Conservation (phyloP, 2,329 filamentous ascomycete species). For the Sarocladium strictum region DNA sequence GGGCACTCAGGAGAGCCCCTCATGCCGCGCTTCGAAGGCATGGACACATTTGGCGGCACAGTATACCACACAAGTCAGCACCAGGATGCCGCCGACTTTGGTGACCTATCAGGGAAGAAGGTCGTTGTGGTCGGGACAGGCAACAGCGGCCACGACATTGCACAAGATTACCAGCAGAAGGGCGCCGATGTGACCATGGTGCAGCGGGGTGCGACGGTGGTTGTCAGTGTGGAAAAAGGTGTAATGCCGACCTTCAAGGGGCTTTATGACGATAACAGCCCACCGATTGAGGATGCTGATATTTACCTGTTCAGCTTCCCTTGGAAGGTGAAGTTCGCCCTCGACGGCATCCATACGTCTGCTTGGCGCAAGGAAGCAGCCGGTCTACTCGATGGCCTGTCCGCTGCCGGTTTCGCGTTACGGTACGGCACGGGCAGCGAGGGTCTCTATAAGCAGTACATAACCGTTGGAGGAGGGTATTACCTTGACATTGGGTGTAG, state of each 20-base stretch:
- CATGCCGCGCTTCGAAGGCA: slow-evolving; percentile 51
- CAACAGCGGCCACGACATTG: slow-evolving; percentile 64
- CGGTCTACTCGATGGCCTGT: slow-evolving; percentile 36
- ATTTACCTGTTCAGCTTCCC: slow-evolving; percentile 48
- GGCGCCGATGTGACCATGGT: slow-evolving; percentile 65
- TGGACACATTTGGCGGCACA: slow-evolving; percentile 49
- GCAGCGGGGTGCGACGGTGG: slow-evolving; percentile 54
- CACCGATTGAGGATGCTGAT: slow-evolving; percentile 61
- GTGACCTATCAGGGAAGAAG: slow-evolving; percentile 39
- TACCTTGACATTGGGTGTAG: slow-evolving; percentile 64
- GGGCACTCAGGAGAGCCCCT: slow-evolving; percentile 63
- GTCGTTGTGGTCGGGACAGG: slow-evolving; percentile 62
- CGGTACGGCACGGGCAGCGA: slow-evolving; percentile 50
- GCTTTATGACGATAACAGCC: slow-evolving; percentile 44
- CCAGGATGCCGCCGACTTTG: slow-evolving; percentile 25
- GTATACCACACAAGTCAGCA: slow-evolving; percentile 38
- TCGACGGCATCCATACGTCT: slow-evolving; percentile 20
- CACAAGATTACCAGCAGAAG: slow-evolving; percentile 60
- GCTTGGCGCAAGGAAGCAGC: slow-evolving; percentile 24
- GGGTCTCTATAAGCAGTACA: slow-evolving; percentile 56
- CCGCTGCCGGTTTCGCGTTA: slow-evolving; percentile 52
- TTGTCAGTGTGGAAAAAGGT: slow-evolving; percentile 42
- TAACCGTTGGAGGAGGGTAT: slow-evolving; percentile 61
- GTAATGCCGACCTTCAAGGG: slow-evolving; percentile 45
- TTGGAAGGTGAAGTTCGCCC: slow-evolving; percentile 41